These are phyloP conservation scores for Andalucia godoyi DNA, from an alignment of 78 protist genomes.

Conservation along the genomic window DNA sequence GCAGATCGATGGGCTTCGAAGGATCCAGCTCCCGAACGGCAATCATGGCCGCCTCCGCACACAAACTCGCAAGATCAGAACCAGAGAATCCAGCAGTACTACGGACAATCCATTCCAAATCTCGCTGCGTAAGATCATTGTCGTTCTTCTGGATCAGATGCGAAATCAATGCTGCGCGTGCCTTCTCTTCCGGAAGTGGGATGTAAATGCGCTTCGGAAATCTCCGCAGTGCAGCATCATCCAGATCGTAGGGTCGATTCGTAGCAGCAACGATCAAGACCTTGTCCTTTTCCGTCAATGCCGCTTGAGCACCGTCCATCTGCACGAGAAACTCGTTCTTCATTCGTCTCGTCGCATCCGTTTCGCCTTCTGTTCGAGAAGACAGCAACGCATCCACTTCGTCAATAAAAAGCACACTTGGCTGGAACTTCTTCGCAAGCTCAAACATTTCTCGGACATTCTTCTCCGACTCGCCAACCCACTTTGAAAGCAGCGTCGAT, in stretches of 20 bases:
- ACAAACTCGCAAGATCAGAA: slow-evolving; percentile 25
- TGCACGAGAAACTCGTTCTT: slow-evolving; percentile 36
- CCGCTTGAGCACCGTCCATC: slow-evolving; percentile 22
- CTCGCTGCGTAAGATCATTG: too few species aligned
- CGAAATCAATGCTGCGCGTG: neutral
- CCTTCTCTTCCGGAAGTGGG: slow-evolving; percentile 56
- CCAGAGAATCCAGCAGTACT: slow-evolving; percentile 33
- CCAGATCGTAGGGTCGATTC: slow-evolving; percentile 19
- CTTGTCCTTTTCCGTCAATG: neutral
- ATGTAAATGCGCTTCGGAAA: slow-evolving; percentile 52
- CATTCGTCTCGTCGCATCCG: slow-evolving; percentile 11
- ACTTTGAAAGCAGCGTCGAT: slow-evolving; percentile 17
- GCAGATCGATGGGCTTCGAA: too few species aligned
- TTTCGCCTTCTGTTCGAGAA: neutral
- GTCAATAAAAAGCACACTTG: slow-evolving; percentile 59
- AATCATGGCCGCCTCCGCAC: neutral
- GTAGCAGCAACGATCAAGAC: slow-evolving; percentile 13
- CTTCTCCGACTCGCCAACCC: slow-evolving; percentile 39
- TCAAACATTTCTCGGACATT: slow-evolving; percentile 43
- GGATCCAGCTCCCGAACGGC: neutral
- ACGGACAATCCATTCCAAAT: neutral
- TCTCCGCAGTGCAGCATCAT: slow-evolving; percentile 15
- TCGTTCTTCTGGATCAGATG: too few species aligned
- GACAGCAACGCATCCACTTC: slow-evolving; percentile 65
- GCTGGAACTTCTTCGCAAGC: slow-evolving; percentile 24